These are phyloP conservation scores for Astrephomene gubernaculifera DNA, from an alignment of 139 green algal genomes.

Conservation along the genomic window DNA sequence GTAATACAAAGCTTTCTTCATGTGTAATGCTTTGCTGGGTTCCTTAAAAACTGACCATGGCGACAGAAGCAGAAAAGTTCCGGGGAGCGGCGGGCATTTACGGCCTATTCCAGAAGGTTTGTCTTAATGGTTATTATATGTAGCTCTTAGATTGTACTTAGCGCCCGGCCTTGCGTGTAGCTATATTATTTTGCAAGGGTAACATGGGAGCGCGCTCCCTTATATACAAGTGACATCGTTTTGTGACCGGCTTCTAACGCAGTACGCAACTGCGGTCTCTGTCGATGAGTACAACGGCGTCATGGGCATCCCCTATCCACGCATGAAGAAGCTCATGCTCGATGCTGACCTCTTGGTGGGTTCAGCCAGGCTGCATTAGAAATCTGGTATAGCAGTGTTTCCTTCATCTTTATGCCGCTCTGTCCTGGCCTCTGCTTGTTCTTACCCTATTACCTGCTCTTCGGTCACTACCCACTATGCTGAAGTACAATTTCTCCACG, in stretches of 20 bases:
- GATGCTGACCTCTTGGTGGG: slow-evolving; percentile 53
- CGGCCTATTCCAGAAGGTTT: neutral
- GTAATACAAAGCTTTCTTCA: too few relatives aligned
- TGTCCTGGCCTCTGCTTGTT: too few relatives aligned
- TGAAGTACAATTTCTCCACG: neutral
- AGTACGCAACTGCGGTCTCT: neutral
- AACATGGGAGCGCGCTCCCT: too few relatives aligned
- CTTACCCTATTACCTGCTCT: neutral
- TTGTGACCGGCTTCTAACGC: neutral
- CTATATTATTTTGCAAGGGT: too few relatives aligned
- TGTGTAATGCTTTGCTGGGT: too few relatives aligned
- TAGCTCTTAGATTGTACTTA: neutral
- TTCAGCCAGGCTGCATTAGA: neutral
- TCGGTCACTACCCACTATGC: neutral
- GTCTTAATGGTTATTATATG: neutral
- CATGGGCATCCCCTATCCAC: neutral
- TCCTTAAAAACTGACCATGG: too few relatives aligned
- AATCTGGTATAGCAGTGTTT: neutral
- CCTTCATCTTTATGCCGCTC: neutral
- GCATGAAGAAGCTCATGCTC: slow-evolving; percentile 41
- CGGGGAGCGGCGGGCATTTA: too few relatives aligned
- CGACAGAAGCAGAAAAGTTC: too few relatives aligned
- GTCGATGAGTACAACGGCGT: neutral
- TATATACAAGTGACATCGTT: neutral
- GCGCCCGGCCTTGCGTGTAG: neutral